A percentile compares a stretch with the other conserved stretches of the same genome.
Conservation (phyloP, 2,329 filamentous ascomycete species). For the Apiospora arundinis region DNA sequence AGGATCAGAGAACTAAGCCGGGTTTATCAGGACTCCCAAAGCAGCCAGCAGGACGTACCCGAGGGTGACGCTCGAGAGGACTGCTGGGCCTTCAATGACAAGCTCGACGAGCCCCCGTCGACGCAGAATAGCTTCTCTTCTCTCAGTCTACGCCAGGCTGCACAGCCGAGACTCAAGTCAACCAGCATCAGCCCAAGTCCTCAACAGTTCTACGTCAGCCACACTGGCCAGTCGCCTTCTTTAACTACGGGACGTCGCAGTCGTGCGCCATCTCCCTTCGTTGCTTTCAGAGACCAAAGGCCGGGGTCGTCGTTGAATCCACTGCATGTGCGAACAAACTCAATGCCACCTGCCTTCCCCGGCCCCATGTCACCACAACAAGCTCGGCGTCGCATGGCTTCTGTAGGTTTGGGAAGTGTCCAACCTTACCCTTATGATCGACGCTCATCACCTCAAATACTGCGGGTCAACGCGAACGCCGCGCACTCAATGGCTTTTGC, state of each 20-base stretch:
- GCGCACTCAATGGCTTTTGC: conserved; percentile 33
- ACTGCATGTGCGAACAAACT: conserved; percentile 57
- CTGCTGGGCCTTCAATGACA: conserved; percentile 72
- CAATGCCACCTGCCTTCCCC: conserved; percentile 53
- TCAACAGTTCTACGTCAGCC: conserved; percentile 41
- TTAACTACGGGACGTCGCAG: conserved; percentile 42
- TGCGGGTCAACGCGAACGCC: conserved; percentile 38
- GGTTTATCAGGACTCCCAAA: conserved; percentile 55
- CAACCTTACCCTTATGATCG: conserved; percentile 42
- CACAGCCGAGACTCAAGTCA: conserved; percentile 45
- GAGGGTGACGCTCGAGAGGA: conserved; percentile 68
- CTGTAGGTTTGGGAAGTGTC: conserved; percentile 42
- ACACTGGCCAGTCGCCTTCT: conserved; percentile 43
- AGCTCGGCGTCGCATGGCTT: conserved; percentile 53
- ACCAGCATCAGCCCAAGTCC: conserved; percentile 51
- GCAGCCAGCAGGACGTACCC: conserved; percentile 53
- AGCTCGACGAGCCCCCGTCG: conserved; percentile 62
- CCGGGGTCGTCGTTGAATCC: conserved; percentile 41
- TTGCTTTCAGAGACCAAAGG: conserved; percentile 45
- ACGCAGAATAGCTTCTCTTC: conserved; percentile 50
- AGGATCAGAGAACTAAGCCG: conserved; percentile 68
- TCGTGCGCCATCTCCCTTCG: conserved; percentile 47
- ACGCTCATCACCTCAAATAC: conserved; percentile 46
- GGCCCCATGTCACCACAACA: conserved; percentile 47
- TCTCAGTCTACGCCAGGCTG: conserved; percentile 49